phyloP scores from a whole-genome alignment of 1,139 yeast species.

The Geotrichum siamense region DNA sequence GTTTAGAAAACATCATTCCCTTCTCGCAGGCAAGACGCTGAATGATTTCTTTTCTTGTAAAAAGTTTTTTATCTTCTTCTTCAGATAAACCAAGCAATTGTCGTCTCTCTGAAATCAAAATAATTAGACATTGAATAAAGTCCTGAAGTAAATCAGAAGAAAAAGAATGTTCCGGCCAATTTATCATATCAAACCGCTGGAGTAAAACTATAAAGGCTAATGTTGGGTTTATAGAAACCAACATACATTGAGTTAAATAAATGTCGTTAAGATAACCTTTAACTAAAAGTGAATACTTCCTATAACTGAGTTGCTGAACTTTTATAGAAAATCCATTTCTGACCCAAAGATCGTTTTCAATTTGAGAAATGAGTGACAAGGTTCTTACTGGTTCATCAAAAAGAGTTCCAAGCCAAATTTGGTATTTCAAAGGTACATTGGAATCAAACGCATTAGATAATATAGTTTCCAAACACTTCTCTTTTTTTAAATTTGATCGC shows the following conservation, averaged over 20 bases:
- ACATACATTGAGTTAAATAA: conserved; percentile 59
- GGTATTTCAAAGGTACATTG: neutral
- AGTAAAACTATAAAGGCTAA: conserved; percentile 53
- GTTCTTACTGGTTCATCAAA: conserved; percentile 76
- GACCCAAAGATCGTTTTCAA: conserved; percentile 82
- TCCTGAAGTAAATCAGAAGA: conserved; percentile 71
- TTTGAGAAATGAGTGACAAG: conserved; percentile 65
- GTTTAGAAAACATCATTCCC: conserved; percentile 62
- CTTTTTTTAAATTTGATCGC: neutral
- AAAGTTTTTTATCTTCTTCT: conserved; percentile 43
- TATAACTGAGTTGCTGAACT: conserved; percentile 71
- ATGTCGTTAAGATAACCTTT: conserved; percentile 73
- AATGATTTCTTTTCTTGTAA: conserved; percentile 61
- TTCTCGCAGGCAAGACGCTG: conserved; percentile 67
- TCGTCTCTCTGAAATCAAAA: conserved; percentile 59
- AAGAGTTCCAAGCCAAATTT: conserved; percentile 28
- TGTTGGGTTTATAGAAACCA: conserved; percentile 51
- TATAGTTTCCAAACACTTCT: neutral
- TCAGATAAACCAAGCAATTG: conserved; percentile 46
- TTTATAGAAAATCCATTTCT: conserved; percentile 76
- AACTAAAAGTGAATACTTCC: conserved; percentile 61
- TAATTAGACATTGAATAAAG: conserved; percentile 61
- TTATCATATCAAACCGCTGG: conserved; percentile 64
- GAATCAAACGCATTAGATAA: neutral
- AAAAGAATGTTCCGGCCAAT: conserved; percentile 33